Percentiles rank a stretch among this genome's conserved stretches.
Evolutionary conservation across 805 yeast species (phyloP).

Genomic region (Ogataea nitratoaversa): DNA sequence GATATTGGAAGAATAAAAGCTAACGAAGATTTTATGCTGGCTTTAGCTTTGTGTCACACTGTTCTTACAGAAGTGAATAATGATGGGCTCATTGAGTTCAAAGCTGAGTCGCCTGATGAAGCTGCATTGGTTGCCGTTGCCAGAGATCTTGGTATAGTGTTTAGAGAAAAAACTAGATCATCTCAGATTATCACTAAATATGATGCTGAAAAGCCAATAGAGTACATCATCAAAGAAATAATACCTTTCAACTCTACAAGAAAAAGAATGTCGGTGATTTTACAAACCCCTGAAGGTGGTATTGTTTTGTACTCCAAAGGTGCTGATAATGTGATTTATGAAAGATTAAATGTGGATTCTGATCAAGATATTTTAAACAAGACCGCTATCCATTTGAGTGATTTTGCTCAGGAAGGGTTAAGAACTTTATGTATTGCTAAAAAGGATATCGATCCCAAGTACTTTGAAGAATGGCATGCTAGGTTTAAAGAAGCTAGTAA

Average conservation of each 20-base stretch:
- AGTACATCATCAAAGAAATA: constrained; percentile 48
- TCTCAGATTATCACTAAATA: constrained; percentile 38
- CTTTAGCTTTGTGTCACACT: constrained; percentile 70
- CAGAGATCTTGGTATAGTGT: constrained; percentile 64
- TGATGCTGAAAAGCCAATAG: constrained; percentile 40
- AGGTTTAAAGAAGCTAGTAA: constrained; percentile 55
- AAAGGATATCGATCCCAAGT: constrained; percentile 40
- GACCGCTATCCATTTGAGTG: constrained; percentile 63
- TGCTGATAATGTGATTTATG: constrained; percentile 69
- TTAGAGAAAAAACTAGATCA: constrained; percentile 50
- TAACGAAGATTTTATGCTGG: constrained; percentile 56
- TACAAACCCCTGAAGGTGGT: constrained; percentile 39
- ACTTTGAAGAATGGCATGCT: constrained; percentile 51
- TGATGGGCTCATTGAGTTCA: constrained; percentile 45
- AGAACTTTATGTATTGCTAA: constrained; percentile 72
- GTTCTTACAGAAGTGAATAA: constrained; percentile 56
- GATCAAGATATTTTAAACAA: constrained; percentile 44
- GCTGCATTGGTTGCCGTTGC: constrained; percentile 77
- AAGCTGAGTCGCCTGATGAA: constrained; percentile 84
- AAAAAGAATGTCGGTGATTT: constrained; percentile 73
- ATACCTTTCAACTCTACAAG: constrained; percentile 68
- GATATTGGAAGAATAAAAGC: constrained; percentile 41
- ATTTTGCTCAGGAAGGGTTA: constrained; percentile 72
- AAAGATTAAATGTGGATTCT: constrained; percentile 32
- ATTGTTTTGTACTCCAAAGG: constrained; percentile 60